Evolutionary conservation across 2,329 filamentous ascomycete species (phyloP).

Genomic region (Phialocephala subalpina): DNA sequence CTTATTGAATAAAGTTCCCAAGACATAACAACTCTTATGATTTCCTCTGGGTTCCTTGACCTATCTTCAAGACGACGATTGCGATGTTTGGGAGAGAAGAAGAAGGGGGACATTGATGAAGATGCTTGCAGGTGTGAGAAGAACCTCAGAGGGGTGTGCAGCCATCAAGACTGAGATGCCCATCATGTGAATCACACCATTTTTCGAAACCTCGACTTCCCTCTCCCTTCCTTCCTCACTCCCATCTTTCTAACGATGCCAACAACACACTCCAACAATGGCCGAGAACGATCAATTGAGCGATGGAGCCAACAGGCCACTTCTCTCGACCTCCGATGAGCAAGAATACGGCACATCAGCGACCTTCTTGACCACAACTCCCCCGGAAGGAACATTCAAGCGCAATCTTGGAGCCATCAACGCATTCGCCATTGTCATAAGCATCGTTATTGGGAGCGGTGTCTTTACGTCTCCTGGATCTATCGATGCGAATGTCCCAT

Average conservation of each 20-base stretch:
- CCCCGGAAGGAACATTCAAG: conserved; percentile 45
- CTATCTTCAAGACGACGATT: too few relatives aligned
- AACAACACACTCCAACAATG: neutral
- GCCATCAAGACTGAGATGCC: neutral
- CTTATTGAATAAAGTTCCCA: too few relatives aligned
- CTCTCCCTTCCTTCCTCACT: neutral
- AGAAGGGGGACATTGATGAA: neutral
- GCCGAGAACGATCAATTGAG: neutral
- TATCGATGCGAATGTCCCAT: conserved; percentile 70
- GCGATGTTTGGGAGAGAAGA: neutral
- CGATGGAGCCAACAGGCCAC: neutral
- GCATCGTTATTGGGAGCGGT: conserved; percentile 70
- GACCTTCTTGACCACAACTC: neutral
- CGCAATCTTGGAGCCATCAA: conserved; percentile 56
- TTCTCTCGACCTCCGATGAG: neutral
- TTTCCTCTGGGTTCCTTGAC: neutral
- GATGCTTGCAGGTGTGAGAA: neutral
- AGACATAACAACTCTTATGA: too few relatives aligned
- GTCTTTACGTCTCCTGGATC: conserved; percentile 71
- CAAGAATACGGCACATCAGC: neutral
- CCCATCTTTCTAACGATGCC: neutral
- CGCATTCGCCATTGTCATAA: conserved; percentile 67
- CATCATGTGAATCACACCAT: conserved; percentile 7
- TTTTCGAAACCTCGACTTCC: neutral
- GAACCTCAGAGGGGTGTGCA: neutral